phyloP scores from a whole-genome alignment of 371 early-diverging fungal species.

The Rhizopus delemar region DNA sequence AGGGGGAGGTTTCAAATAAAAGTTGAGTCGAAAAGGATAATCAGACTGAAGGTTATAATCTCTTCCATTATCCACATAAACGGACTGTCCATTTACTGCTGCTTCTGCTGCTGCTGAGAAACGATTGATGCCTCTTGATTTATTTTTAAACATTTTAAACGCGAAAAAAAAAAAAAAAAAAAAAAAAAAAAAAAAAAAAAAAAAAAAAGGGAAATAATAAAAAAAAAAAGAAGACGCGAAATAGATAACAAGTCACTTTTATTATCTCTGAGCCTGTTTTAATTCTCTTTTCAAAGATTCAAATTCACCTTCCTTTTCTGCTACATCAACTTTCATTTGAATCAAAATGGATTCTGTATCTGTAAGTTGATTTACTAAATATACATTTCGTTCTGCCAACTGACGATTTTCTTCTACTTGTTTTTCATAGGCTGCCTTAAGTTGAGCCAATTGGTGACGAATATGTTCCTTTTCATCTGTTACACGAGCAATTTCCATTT shows the following conservation, averaged over 20 bases:
- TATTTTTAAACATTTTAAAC: slow-evolving; percentile 22
- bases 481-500: slow-evolving; percentile 58
- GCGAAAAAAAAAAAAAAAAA: neutral
- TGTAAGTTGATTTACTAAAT: slow-evolving; percentile 58
- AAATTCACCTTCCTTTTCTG: slow-evolving; percentile 70
- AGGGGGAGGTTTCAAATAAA: slow-evolving; percentile 76
- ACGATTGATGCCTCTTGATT: slow-evolving; percentile 25
- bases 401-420: slow-evolving; percentile 67
- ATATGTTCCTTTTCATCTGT: slow-evolving; percentile 61
- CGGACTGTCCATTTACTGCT: slow-evolving; percentile 8
- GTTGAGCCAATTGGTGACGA: slow-evolving; percentile 47
- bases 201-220: slow-evolving; percentile 5
- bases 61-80: slow-evolving; percentile 14
- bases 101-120: slow-evolving; percentile 29
- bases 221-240: slow-evolving; percentile 1
- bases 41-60: slow-evolving; percentile 20
- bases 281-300: slow-evolving; percentile 56
- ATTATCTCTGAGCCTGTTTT: slow-evolving; percentile 46
- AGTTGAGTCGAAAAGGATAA: slow-evolving; percentile 80
- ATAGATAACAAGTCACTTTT: neutral
- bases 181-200: slow-evolving; percentile 11
- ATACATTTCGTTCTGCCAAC: slow-evolving; percentile 50
- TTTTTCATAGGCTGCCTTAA: slow-evolving; percentile 50
- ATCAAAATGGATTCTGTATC: slow-evolving; percentile 64
- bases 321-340: slow-evolving; percentile 63